Evolutionary conservation across 805 yeast genomes (phyloP).

Genomic region (Saccharomyces eubayanus): DNA sequence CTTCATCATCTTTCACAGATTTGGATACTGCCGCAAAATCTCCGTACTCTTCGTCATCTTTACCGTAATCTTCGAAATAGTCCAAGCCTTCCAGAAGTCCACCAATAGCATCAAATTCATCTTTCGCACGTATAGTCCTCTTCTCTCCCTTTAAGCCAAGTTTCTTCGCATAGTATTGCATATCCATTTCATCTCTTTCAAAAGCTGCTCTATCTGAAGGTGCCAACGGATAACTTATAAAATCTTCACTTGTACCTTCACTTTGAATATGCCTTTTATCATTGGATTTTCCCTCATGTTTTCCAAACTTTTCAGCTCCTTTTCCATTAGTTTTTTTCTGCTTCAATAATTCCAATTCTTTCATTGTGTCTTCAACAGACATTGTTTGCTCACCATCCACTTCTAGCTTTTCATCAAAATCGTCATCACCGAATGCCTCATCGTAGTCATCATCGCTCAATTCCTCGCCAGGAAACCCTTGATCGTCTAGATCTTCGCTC

Average conservation of each 20-base stretch:
- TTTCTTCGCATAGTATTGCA: constrained; percentile 73
- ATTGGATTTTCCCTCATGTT: constrained; percentile 28
- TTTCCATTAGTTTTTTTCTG: constrained; percentile 24
- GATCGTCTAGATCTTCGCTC: constrained; percentile 2
- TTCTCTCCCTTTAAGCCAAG: constrained; percentile 57
- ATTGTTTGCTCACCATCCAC: constrained; percentile 28
- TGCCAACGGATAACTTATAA: constrained; percentile 23
- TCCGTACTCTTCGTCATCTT: constrained; percentile 26
- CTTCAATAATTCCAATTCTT: constrained; percentile 36
- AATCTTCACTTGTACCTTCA: constrained; percentile 8
- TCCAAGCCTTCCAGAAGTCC: constrained; percentile 69
- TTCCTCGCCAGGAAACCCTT: constrained; percentile 11
- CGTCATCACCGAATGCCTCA: neutral
- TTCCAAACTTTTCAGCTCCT: constrained; percentile 22
- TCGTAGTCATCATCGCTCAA: neutral
- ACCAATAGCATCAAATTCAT: constrained; percentile 69
- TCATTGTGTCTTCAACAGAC: constrained; percentile 39
- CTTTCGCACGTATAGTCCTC: constrained; percentile 38
- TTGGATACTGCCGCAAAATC: constrained; percentile 17
- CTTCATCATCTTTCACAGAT: constrained; percentile 20
- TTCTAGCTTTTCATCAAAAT: constrained; percentile 20
- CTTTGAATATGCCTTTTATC: constrained; percentile 4
- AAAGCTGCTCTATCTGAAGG: constrained; percentile 43
- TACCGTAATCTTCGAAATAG: constrained; percentile 33
- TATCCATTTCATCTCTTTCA: constrained; percentile 65